A percentile compares a stretch with the other conserved stretches of the same genome.
These are phyloP conservation scores for Alternaria angustiovoidea DNA, from an alignment of 2,329 filamentous ascomycete species.

Conservation along the genomic window DNA sequence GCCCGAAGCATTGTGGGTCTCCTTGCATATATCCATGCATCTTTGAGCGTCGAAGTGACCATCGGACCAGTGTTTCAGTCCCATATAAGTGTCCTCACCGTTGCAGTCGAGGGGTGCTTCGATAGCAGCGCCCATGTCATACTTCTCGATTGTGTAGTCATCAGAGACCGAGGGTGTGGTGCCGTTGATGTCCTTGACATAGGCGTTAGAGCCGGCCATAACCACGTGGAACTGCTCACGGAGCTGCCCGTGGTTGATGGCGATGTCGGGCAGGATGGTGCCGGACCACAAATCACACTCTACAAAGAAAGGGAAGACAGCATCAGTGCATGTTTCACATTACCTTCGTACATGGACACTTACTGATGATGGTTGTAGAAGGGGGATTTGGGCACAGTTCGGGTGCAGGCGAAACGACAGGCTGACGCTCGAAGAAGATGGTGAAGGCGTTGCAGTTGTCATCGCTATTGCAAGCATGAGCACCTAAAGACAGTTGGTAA, in stretches of 20 bases:
- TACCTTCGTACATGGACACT: background rate
- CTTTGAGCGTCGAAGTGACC: conserved; percentile 39
- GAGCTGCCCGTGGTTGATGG: conserved; percentile 37
- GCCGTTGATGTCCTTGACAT: conserved; percentile 19
- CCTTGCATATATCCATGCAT: conserved; percentile 39
- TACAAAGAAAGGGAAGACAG: background rate
- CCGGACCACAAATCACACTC: conserved; percentile 36
- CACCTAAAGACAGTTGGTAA: conserved; percentile 3
- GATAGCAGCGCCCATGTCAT: conserved; percentile 34
- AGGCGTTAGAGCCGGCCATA: conserved; percentile 31
- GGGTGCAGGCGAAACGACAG: conserved; percentile 14
- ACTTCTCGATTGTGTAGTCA: conserved; percentile 18
- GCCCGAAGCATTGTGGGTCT: conserved; percentile 17
- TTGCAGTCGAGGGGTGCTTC: conserved; percentile 43
- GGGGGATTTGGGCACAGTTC: conserved; percentile 22
- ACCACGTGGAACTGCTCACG: conserved; percentile 28
- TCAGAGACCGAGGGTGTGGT: background rate
- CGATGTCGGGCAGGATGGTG: conserved; percentile 27
- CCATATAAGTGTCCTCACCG: conserved; percentile 36
- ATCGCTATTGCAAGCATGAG: conserved; percentile 15
- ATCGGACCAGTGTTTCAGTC: conserved; percentile 28
- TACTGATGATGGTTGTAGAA: conserved; percentile 33
- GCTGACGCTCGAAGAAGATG: conserved; percentile 32
- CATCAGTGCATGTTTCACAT: background rate
- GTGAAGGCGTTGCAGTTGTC: conserved; percentile 28